Percentiles rank a stretch among this genome's conserved stretches.
Evolutionary conservation across 106 monocot species (phyloP).

Genomic region (Gastrodia elata): DNA sequence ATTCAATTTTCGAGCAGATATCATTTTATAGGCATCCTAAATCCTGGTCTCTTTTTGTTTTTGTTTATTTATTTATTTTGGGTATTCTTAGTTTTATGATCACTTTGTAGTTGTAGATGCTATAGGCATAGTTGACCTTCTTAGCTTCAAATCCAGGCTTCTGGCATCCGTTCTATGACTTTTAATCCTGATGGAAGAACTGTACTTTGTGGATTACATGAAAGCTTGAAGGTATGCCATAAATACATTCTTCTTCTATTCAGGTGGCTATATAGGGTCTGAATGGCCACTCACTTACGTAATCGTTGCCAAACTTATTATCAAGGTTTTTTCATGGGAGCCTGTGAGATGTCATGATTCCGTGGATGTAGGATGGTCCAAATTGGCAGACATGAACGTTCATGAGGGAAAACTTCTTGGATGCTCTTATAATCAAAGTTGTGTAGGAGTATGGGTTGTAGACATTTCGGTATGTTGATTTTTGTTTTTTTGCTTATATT

Average conservation of each 20-base stretch:
- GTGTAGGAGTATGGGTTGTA: conserved; percentile 98
- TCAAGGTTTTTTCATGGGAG: conserved; percentile 91
- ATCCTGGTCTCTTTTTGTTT: not conserved
- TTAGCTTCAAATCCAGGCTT: conserved; percentile 30
- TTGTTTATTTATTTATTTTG: too few species aligned
- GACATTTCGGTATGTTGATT: conserved; percentile 70
- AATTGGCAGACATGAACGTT: conserved; percentile 80
- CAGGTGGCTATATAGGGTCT: not conserved
- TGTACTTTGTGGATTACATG: conserved; percentile 80
- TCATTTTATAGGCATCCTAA: not conserved
- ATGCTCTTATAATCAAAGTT: conserved; percentile 98
- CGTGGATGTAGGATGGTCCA: conserved; percentile 98
- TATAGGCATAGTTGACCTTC: not conserved
- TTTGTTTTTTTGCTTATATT: not conserved
- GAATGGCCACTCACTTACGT: not conserved
- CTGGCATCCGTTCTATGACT: conserved; percentile 70
- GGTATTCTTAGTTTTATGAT: not conserved
- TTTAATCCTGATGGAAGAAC: conserved; percentile 87
- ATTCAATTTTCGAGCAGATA: not conserved
- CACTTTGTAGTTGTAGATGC: not conserved
- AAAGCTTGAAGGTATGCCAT: conserved; percentile 61
- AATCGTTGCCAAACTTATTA: conserved; percentile 1
- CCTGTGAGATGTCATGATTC: conserved; percentile 86
- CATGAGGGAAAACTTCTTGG: conserved; percentile 98
- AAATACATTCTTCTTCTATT: not conserved